These are phyloP conservation scores for Penicillium oxalicum DNA, from an alignment of 2,329 filamentous ascomycete species.

Conservation along the genomic window DNA sequence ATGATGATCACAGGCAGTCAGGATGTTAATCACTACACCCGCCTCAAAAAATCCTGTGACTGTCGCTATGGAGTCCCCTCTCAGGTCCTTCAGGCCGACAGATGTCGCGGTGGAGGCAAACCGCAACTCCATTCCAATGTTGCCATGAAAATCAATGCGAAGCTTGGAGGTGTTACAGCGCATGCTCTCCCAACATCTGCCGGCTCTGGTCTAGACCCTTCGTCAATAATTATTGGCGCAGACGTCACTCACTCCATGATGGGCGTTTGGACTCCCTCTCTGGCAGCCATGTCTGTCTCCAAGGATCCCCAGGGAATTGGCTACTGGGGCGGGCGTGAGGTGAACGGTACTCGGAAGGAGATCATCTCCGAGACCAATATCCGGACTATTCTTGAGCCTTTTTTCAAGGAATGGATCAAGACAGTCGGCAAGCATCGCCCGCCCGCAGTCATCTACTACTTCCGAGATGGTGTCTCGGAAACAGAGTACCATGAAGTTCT, in stretches of 20 bases:
- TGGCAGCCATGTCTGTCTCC: constrained; percentile 82
- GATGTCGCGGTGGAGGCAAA: constrained; percentile 49
- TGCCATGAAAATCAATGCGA: constrained; percentile 93
- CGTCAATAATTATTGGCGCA: constrained; percentile 78
- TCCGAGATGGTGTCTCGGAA: constrained; percentile 87
- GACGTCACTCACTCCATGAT: constrained; percentile 83
- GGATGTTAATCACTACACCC: constrained; percentile 67
- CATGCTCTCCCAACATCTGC: constrained; percentile 42
- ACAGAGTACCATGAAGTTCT: constrained; percentile 78
- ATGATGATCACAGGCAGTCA: constrained; percentile 71
- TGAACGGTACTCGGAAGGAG: constrained; percentile 76
- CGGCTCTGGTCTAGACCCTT: constrained; percentile 31
- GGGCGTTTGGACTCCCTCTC: constrained; percentile 62
- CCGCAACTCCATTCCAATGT: constrained; percentile 91
- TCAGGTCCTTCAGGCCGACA: constrained; percentile 68
- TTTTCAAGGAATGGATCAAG: constrained; percentile 60
- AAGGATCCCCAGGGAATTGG: constrained; percentile 64
- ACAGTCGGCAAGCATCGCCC: constrained; percentile 46
- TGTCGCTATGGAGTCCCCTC: constrained; percentile 77
- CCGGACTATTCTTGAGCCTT: constrained; percentile 56
- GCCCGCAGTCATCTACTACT: constrained; percentile 48
- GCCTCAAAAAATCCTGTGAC: constrained; percentile 84
- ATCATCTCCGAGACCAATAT: constrained; percentile 67
- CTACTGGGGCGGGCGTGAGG: constrained; percentile 73
- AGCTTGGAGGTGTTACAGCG: constrained; percentile 77